Base-by-base conservation (phyloP, 2,329 filamentous ascomycete genomes). In the Talaromyces pinophilus region DNA sequence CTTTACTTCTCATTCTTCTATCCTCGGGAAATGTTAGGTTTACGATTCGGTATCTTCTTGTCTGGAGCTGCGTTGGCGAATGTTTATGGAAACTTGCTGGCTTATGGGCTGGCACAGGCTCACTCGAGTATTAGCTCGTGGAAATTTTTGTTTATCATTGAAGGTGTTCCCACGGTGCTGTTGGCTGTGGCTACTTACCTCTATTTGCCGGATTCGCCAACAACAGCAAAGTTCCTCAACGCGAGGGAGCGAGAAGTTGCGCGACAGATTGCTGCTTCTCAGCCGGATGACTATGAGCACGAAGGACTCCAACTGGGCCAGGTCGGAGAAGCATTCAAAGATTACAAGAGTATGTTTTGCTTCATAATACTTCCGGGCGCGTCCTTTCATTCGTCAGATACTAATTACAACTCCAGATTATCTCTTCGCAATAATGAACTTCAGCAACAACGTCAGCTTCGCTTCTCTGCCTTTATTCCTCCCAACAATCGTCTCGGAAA, bases 1-100 rank as follows among this genome's bases (percentile, higher is more conserved):
- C 62, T 71, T 3, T 77, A 75, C 33, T 71, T 83, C 1, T 80
- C 78, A 0, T 82, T 81, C 70, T 83, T 85, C 75, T 85, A 85
- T 69, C 79, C 82, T 0, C 73, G 83, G 4, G 75, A 83, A 42
- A 80, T 80, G 68, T 70, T 85, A 5, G 82, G 82, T 3, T 73
- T 83, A 44, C 73, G 82, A 7, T 77, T 78, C 33, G 82, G 82
- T 0, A 73, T 84, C 17, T 85, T 85, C 69, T 67, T 79, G 22
- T 74, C 75, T 22, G 76, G 76, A 0, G 71, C 74, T 1, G 76
- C 76, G 7, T 68, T 76, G 19, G 77, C 76, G 7, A 78, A 78
- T 55, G 76, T 74, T 0, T 79, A 78, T 63, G 76, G 76, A 13
- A 50, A 50, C 22, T 50, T 50, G 46, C 22, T 50, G 46, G 46